These are phyloP conservation scores for Melastoma candidum DNA, from an alignment of 441 rosid species.

Conservation along the genomic window DNA sequence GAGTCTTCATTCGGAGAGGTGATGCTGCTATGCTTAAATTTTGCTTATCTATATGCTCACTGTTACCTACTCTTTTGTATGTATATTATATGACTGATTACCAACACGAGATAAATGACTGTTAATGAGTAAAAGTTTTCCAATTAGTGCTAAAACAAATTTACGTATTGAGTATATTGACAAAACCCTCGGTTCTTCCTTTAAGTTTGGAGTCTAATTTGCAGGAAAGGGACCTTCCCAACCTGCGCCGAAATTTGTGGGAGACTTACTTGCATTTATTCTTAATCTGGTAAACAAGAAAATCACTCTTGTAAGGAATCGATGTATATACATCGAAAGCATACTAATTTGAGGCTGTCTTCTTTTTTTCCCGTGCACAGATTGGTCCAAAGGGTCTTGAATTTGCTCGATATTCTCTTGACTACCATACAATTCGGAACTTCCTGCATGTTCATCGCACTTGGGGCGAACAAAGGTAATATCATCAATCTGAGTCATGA, in stretches of 20 bases:
- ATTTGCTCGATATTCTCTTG: slow-evolving; percentile 89
- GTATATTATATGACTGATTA: too few relatives aligned
- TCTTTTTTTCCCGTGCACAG: slow-evolving; percentile 25
- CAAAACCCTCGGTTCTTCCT: too few relatives aligned
- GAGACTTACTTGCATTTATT: slow-evolving; percentile 69
- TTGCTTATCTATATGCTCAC: too few relatives aligned
- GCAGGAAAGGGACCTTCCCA: slow-evolving; percentile 86
- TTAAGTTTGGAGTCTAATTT: neutral
- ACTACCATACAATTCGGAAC: slow-evolving; percentile 94
- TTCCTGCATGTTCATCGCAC: slow-evolving; percentile 60
- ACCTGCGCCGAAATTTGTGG: slow-evolving; percentile 77
- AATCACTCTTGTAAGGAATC: slow-evolving; percentile 8
- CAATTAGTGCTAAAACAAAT: too few relatives aligned
- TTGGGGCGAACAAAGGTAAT: slow-evolving; percentile 84
- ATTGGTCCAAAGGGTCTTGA: slow-evolving; percentile 94
- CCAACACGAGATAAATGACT: too few relatives aligned
- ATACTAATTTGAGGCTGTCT: neutral
- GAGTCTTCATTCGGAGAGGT: neutral
- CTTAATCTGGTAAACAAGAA: slow-evolving; percentile 52
- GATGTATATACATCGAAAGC: neutral
- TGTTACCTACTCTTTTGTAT: too few relatives aligned
- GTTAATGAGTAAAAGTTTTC: too few relatives aligned
- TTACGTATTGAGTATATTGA: too few relatives aligned
- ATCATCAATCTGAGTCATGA: neutral
- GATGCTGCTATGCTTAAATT: too few relatives aligned